These are phyloP conservation scores for Mortierella sp. DNA, from an alignment of 371 early-diverging fungal genomes.

Conservation along the genomic window DNA sequence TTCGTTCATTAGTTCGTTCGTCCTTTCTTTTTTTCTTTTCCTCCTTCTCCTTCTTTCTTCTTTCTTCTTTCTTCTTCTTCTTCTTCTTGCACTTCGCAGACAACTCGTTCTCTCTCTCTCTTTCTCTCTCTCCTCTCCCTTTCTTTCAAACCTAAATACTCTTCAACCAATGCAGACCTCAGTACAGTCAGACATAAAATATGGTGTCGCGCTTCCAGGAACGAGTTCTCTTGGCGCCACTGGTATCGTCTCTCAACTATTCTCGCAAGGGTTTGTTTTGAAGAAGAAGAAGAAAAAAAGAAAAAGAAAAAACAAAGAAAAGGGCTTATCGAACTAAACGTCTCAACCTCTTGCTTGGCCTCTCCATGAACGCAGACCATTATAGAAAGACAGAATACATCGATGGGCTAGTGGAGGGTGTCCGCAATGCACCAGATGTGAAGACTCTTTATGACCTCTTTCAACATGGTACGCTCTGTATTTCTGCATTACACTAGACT, in stretches of 20 bases:
- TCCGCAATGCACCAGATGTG: constrained; percentile 28
- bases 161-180: neutral
- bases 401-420: constrained; percentile 16
- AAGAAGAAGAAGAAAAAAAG: too few species aligned
- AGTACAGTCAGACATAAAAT: too few species aligned
- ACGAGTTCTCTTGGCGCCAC: constrained; percentile 37
- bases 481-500: too few species aligned
- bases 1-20: neutral
- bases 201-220: constrained; percentile 31
- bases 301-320: too few species aligned
- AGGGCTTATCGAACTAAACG: too few species aligned
- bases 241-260: constrained; percentile 12
- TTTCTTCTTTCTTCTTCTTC: neutral
- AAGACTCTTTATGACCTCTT: constrained; percentile 45
- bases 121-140: neutral
- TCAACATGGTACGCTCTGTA: constrained; percentile 16
- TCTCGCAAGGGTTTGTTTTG: neutral
- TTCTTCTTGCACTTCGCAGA: too few species aligned
- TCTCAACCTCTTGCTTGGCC: neutral
- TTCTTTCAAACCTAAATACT: neutral
- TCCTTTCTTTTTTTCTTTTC: neutral
- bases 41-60: neutral
- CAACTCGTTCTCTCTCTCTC: neutral
- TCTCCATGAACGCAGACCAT: constrained; percentile 11
- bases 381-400: constrained; percentile 14